These are phyloP conservation scores for Phytophthora fragariaefolia DNA, from an alignment of 352 stramenopile genomes.

Conservation along the genomic window DNA sequence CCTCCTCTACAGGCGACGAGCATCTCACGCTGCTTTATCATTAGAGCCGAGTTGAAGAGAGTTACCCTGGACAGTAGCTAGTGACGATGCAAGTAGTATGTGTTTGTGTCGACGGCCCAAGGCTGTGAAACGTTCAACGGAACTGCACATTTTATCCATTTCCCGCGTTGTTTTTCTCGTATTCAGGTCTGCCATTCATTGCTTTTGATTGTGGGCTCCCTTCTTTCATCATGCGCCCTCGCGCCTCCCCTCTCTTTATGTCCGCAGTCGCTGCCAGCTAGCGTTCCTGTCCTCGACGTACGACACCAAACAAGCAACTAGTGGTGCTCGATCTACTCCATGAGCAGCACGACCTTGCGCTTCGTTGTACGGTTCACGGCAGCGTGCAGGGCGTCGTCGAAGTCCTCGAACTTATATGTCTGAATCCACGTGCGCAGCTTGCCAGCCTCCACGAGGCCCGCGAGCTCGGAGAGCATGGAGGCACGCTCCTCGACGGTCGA, in stretches of 20 bases:
- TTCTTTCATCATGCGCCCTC: conserved; percentile 11
- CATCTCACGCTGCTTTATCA: conserved; percentile 57
- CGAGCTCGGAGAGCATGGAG: conserved; percentile 76
- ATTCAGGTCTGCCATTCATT: conserved; percentile 42
- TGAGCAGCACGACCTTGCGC: conserved; percentile 84
- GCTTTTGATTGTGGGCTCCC: conserved; percentile 29
- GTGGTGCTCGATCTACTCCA: conserved; percentile 59
- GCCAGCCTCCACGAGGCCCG: conserved; percentile 65
- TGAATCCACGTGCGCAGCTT: conserved; percentile 88
- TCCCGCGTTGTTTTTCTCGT: conserved; percentile 30
- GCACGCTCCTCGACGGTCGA: conserved; percentile 63
- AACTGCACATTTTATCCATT: conserved; percentile 39
- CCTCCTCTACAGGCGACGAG: conserved; percentile 26
- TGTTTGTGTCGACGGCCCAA: background rate
- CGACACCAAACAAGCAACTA: conserved; percentile 26
- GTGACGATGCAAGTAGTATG: conserved; percentile 16
- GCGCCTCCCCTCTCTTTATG: conserved; percentile 12
- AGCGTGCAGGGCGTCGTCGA: conserved; percentile 75
- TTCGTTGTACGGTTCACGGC: conserved; percentile 83
- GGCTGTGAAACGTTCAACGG: conserved; percentile 16
- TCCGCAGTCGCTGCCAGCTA: conserved; percentile 29
- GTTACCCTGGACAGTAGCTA: conserved; percentile 10
- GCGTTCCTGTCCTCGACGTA: conserved; percentile 24
- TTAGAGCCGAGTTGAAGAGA: conserved; percentile 25
- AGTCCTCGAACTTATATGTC: conserved; percentile 88